A percentile compares a stretch with the other conserved stretches of the same genome.
Conservation (phyloP, 2,329 filamentous ascomycete genomes). For the Orbilia ellipsospora region DNA sequence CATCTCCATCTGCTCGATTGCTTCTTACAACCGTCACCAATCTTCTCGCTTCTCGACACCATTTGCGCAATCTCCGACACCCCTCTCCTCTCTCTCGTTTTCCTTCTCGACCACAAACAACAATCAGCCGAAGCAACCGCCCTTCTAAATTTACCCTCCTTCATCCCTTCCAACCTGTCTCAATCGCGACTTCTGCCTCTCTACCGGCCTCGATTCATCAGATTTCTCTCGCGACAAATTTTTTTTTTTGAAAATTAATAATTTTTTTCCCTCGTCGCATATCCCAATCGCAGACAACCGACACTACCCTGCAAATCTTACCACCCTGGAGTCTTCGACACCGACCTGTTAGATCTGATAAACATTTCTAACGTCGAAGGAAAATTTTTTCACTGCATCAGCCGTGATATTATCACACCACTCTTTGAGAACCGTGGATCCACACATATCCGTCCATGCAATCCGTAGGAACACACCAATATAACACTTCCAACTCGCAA, state of each 20-base stretch:
- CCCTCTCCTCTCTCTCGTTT: conserved; percentile 8
- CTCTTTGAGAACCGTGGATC: conserved; percentile 37
- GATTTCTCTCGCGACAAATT: background rate
- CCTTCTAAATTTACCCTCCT: conserved; percentile 46
- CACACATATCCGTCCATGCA: conserved; percentile 49
- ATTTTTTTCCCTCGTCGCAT: too few species aligned
- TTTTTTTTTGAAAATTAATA: background rate
- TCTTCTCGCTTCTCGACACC: background rate
- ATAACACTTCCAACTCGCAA: conserved; percentile 55
- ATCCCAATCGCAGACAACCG: too few species aligned
- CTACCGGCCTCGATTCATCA: background rate
- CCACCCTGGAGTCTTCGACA: background rate
- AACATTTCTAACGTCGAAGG: conserved; percentile 4
- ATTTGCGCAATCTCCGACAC: conserved; percentile 39
- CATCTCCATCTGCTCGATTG: conserved; percentile 6
- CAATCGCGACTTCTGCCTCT: background rate
- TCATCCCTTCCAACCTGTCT: background rate
- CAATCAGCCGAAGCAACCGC: conserved; percentile 34
- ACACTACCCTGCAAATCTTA: too few species aligned
- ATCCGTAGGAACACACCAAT: conserved; percentile 56
- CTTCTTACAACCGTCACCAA: conserved; percentile 13
- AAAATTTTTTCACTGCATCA: background rate
- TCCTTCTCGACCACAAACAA: conserved; percentile 7
- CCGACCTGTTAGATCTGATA: background rate
- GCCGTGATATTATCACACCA: conserved; percentile 1